phyloP scores from a whole-genome alignment of 73 alveolate species.

The Symbiodinium natans region DNA sequence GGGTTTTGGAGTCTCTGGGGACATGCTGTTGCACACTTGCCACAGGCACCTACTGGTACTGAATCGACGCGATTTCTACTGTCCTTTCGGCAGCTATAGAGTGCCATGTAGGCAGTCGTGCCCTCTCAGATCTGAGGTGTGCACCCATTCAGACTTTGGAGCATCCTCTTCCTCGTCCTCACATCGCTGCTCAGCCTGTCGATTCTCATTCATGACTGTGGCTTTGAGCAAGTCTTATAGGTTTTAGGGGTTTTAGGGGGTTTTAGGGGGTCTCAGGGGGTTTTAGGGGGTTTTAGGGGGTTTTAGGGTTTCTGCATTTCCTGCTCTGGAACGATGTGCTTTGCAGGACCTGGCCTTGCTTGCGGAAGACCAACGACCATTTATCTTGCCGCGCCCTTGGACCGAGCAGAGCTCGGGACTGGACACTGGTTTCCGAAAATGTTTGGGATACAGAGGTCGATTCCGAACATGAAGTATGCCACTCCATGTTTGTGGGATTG shows the following conservation, averaged over 20 bases:
- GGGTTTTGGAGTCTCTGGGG: too few relatives aligned
- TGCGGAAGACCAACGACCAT: constrained; percentile 70
- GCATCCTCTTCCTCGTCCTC: constrained; percentile 69
- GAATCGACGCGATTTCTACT: too few relatives aligned
- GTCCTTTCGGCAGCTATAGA: too few relatives aligned
- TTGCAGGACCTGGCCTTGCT: constrained; percentile 84
- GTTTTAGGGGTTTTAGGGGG: background rate
- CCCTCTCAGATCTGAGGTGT: constrained; percentile 44
- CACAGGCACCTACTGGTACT: too few relatives aligned
- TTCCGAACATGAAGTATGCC: constrained; percentile 89
- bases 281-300: too few relatives aligned
- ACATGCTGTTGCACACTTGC: too few relatives aligned
- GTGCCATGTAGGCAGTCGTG: too few relatives aligned
- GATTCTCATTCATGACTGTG: constrained; percentile 76
- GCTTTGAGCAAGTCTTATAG: too few relatives aligned
- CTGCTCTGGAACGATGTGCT: background rate
- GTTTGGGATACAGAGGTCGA: constrained; percentile 30
- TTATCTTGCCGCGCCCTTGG: constrained; percentile 22
- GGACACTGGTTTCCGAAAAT: background rate
- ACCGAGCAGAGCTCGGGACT: background rate
- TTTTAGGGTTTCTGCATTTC: too few relatives aligned
- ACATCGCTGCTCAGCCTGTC: constrained; percentile 68
- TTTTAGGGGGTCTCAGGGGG: too few relatives aligned
- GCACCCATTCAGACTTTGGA: constrained; percentile 82
- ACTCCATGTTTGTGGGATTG: constrained; percentile 90